phyloP scores from a whole-genome alignment of 2,329 filamentous ascomycete genomes.

The Hypoxylon sp. region DNA sequence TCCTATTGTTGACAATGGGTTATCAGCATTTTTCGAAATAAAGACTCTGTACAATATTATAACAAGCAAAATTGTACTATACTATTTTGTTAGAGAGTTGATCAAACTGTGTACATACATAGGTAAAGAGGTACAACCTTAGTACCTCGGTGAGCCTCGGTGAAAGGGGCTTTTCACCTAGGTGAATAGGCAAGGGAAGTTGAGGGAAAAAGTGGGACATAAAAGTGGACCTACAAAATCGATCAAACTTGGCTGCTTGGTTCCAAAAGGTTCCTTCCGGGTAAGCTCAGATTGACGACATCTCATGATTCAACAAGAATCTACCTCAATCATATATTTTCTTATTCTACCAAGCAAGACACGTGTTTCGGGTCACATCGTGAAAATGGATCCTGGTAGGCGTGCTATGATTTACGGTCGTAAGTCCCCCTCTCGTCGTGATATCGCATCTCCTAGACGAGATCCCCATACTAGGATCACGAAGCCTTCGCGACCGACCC shows the following conservation, averaged over 20 bases:
- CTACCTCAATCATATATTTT: background rate
- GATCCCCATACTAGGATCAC: conserved; percentile 71
- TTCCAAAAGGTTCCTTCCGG: background rate
- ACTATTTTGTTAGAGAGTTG: no score
- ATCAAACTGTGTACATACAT: no score
- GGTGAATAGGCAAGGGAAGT: background rate
- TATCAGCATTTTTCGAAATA: no score
- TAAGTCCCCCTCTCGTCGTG: conserved; percentile 62
- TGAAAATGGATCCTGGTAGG: conserved; percentile 68
- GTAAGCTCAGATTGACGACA: background rate
- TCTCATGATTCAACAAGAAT: background rate
- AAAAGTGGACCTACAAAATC: background rate
- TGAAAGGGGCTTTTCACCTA: background rate
- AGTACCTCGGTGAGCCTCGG: background rate
- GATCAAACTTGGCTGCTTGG: background rate
- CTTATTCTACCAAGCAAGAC: background rate
- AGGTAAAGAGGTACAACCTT: no score
- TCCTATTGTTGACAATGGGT: no score
- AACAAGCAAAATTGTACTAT: no score
- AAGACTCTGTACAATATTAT: no score
- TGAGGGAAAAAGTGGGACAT: background rate
- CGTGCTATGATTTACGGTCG: conserved; percentile 68
- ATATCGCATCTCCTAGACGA: conserved; percentile 69
- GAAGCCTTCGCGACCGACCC: conserved; percentile 62
- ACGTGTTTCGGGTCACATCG: background rate